Conservation (phyloP, 1,139 yeast species). For the Blastobotrys proliferans region DNA sequence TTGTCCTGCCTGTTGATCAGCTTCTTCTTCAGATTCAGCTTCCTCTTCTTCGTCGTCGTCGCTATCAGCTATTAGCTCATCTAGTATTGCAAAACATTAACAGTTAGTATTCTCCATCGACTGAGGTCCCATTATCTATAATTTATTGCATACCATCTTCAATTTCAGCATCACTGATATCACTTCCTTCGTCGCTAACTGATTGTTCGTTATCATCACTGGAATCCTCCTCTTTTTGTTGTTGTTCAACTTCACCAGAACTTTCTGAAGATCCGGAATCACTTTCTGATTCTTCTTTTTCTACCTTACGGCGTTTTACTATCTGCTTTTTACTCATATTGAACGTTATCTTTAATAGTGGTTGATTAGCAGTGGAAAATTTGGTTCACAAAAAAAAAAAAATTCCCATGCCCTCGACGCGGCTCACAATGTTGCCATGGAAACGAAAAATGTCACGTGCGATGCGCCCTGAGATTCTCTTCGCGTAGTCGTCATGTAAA, state of each 20-base stretch:
- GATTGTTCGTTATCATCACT: conserved; percentile 26
- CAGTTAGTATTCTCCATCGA: no score
- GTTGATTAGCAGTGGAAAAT: no score
- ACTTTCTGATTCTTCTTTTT: background rate
- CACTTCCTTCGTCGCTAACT: conserved; percentile 19
- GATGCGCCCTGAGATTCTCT: background rate
- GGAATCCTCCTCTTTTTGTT: conserved; percentile 16
- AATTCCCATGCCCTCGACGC: no score
- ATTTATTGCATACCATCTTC: conserved; percentile 18
- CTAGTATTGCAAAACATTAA: background rate
- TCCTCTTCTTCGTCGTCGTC: conserved; percentile 8
- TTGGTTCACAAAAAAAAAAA: no score
- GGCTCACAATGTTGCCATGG: background rate
- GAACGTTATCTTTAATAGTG: no score
- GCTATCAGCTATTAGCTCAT: conserved; percentile 2
- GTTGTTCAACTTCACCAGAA: conserved; percentile 16
- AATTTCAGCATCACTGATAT: conserved; percentile 20
- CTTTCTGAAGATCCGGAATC: background rate
- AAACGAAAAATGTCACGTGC: background rate
- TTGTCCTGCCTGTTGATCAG: conserved; percentile 25
- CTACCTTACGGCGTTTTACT: conserved; percentile 13
- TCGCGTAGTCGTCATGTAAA: background rate
- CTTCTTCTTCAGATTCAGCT: conserved; percentile 20
- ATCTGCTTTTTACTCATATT: conserved; percentile 7
- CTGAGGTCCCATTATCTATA: no score